Evolutionary conservation across 2,329 filamentous ascomycete species (phyloP), one percentile per base, ranked within the genome.

Genomic region (Hortaea werneckii): DNA sequence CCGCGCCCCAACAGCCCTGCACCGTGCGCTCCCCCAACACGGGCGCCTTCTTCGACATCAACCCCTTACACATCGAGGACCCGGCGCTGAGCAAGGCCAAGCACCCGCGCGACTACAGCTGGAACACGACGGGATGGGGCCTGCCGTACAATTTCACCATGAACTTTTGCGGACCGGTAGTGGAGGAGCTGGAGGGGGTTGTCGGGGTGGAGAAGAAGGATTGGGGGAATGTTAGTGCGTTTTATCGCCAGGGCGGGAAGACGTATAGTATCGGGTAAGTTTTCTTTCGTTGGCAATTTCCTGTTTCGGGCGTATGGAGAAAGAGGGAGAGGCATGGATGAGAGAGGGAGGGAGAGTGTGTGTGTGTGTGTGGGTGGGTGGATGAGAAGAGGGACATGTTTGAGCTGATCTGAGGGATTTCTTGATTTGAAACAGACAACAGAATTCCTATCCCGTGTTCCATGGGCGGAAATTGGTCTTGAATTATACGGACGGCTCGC

Each of bases 61-160:
- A 72, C 53, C 67, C 73, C 6, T 71, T 83, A 52, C 72, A 72
- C 29, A 63, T 80, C 43, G 66, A 65, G 34, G 71, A 72, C 30
- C 73, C 75, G 9, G 65, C 66, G 47, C 69, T 68, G 50, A 59
- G 65, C 37, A 60, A 62, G 40, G 42, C 54, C 20, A 73, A 82
- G 55, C 73, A 76, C 20, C 73, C 70, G 9, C 77, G 80, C 37
- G 73, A 73, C 45, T 72, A 77, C 49, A 82, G 73, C 59, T 77
- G 76, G 70, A 74, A 79, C 52, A 79, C 83, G 6, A 77, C 76
- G 48, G 86, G 86, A 30, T 84, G 80, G 63, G 86, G 90, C 65
- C 86, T 88, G 55, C 79, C 78, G 51, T 78, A 79, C 52, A 90
- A 90, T 68, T 92, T 92, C 59, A 90, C 85, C 1, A 62, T 90